Percentiles rank a stretch among this genome's conserved stretches.
Conservation (phyloP, 208 protist genomes). For the Acanthamoeba triangularis region DNA sequence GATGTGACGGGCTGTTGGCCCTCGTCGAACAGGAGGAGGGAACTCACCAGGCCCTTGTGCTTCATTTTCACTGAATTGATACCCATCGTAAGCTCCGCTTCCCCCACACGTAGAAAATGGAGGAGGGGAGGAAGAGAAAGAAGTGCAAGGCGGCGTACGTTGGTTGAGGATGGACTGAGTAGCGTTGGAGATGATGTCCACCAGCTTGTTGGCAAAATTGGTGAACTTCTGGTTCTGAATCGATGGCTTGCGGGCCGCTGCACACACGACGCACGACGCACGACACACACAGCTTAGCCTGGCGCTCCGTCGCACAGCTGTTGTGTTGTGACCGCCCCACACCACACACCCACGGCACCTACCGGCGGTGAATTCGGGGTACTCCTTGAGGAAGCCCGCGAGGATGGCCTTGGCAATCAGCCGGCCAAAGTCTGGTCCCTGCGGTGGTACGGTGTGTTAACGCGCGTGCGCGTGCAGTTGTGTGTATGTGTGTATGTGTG, state of each 20-base stretch:
- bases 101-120: background rate
- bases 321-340: background rate
- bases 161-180: slow-evolving; percentile 55
- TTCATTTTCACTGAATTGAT: slow-evolving; percentile 17
- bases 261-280: background rate
- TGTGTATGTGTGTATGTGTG: too few species aligned
- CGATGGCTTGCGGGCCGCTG: slow-evolving; percentile 29
- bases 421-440: slow-evolving; percentile 55
- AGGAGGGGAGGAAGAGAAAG: background rate
- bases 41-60: slow-evolving; percentile 30
- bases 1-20: slow-evolving; percentile 45
- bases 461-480: background rate
- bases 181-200: slow-evolving; percentile 45
- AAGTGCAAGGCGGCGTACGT: background rate
- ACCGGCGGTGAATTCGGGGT: slow-evolving; percentile 27
- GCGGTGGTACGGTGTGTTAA: background rate
- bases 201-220: slow-evolving; percentile 60
- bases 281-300: background rate
- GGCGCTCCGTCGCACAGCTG: background rate
- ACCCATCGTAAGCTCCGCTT: background rate
- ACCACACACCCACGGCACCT: background rate
- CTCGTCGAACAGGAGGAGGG: slow-evolving; percentile 38
- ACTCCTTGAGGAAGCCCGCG: slow-evolving; percentile 49
- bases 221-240: slow-evolving; percentile 44
- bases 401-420: slow-evolving; percentile 57